Evolutionary conservation across 257 asterid genomes (phyloP).

Genomic region (Ilex aquifolium): DNA sequence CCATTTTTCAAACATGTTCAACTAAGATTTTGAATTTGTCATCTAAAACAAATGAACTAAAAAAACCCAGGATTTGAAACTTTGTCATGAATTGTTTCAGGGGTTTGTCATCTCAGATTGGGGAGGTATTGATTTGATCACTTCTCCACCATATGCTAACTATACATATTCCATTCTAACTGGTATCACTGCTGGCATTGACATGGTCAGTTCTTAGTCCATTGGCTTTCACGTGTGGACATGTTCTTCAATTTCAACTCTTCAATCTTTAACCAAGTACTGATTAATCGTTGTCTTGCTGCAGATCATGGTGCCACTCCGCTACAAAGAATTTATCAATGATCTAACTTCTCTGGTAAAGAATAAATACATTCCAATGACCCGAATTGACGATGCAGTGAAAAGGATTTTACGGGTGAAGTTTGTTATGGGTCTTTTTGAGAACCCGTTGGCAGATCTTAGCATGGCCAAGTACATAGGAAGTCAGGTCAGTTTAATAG

Average conservation of each 20-base stretch:
- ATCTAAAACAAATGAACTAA: neutral
- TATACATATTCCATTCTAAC: slow-evolving; percentile 18
- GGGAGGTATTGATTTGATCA: slow-evolving; percentile 15
- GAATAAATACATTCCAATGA: slow-evolving; percentile 34
- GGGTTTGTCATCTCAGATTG: slow-evolving; percentile 20
- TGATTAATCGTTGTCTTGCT: neutral
- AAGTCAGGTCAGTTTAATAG: slow-evolving; percentile 30
- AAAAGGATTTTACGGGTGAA: slow-evolving; percentile 57
- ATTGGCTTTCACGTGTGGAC: neutral
- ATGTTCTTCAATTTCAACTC: neutral
- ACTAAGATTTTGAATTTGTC: neutral
- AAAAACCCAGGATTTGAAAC: neutral
- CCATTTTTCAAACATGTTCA: neutral
- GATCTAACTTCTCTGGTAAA: slow-evolving; percentile 50
- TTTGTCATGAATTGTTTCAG: slow-evolving; percentile 2
- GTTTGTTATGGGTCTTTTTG: slow-evolving; percentile 65
- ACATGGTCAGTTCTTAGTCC: slow-evolving; percentile 12
- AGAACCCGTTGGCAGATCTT: slow-evolving; percentile 58
- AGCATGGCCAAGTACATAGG: slow-evolving; percentile 63
- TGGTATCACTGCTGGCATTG: slow-evolving; percentile 16
- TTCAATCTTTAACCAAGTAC: neutral
- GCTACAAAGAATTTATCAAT: slow-evolving; percentile 48
- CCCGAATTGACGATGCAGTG: slow-evolving; percentile 73
- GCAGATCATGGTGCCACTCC: slow-evolving; percentile 55
- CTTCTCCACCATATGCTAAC: slow-evolving; percentile 22